Evolutionary conservation across 257 asterid genomes (phyloP).

Genomic region (Solanum sejunctum): DNA sequence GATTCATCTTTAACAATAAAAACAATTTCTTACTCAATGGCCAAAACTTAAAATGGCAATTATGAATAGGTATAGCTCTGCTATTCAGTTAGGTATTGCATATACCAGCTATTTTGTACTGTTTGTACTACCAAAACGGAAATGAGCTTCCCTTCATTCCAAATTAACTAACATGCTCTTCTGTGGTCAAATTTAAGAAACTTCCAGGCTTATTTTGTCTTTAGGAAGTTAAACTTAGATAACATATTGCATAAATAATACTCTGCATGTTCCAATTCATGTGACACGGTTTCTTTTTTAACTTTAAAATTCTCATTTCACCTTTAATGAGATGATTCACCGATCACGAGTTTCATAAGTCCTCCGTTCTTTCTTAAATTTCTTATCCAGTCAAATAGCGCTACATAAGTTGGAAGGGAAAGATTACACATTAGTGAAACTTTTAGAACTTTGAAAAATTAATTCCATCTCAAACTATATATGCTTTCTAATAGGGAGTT

Average conservation of each 20-base stretch:
- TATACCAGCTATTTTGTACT: neutral
- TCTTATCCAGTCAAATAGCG: neutral
- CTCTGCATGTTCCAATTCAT: neutral
- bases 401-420: neutral
- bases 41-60: neutral
- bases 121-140: neutral
- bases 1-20: neutral
- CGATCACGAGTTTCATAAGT: neutral
- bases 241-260: neutral
- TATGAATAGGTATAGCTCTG: neutral
- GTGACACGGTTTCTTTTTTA: neutral
- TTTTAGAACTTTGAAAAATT: neutral
- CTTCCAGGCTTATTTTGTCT: neutral
- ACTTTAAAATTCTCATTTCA: neutral
- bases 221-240: no score
- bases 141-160: neutral
- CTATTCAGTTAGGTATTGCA: neutral
- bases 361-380: neutral
- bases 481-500: neutral
- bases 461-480: neutral
- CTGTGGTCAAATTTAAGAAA: neutral
- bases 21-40: neutral
- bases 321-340: neutral
- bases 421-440: neutral
- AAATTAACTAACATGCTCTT: neutral